These are phyloP conservation scores for Tulasnella sp. DNA, from an alignment of 768 basidiomycete species.

Conservation along the genomic window DNA sequence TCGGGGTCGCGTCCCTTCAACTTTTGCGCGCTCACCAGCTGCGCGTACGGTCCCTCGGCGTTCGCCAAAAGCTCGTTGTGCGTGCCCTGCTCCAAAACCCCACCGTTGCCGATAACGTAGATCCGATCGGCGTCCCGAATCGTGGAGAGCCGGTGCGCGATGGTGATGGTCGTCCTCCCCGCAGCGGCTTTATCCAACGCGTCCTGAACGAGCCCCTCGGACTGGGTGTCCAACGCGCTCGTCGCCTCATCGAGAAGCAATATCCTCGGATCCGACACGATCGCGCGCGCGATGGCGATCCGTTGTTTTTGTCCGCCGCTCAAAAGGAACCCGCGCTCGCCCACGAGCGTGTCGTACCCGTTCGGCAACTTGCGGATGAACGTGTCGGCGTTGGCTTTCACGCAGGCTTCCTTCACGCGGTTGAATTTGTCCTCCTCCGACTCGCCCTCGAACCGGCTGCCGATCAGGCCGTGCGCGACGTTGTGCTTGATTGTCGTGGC, in stretches of 20 bases:
- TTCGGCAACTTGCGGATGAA: constrained; percentile 34
- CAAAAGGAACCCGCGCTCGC: constrained; percentile 36
- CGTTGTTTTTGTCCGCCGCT: constrained; percentile 40
- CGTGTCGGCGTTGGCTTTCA: constrained; percentile 35
- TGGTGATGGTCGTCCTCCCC: constrained; percentile 35
- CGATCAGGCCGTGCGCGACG: constrained; percentile 36
- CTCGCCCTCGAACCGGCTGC: constrained; percentile 27
- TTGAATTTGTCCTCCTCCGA: constrained; percentile 36
- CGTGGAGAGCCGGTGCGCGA: constrained; percentile 29
- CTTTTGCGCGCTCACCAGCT: constrained; percentile 23
- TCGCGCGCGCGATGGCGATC: constrained; percentile 34
- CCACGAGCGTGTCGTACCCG: constrained; percentile 34
- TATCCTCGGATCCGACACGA: constrained; percentile 36
- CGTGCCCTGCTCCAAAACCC: constrained; percentile 29
- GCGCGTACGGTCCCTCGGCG: constrained; percentile 21
- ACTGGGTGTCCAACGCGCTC: constrained; percentile 76
- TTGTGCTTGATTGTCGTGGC: constrained; percentile 33
- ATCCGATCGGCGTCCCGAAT: constrained; percentile 30
- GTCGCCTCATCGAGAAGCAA: constrained; percentile 86
- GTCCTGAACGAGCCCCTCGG: constrained; percentile 76
- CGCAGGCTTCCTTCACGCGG: constrained; percentile 31
- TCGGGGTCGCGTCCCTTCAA: constrained; percentile 25
- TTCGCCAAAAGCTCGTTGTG: constrained; percentile 25
- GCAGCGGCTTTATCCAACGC: constrained; percentile 51
- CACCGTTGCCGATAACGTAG: constrained; percentile 33